Percentiles rank a stretch among this genome's conserved stretches.
phyloP scores from a whole-genome alignment of 108 stramenopile species.

The Parmales sp. region DNA sequence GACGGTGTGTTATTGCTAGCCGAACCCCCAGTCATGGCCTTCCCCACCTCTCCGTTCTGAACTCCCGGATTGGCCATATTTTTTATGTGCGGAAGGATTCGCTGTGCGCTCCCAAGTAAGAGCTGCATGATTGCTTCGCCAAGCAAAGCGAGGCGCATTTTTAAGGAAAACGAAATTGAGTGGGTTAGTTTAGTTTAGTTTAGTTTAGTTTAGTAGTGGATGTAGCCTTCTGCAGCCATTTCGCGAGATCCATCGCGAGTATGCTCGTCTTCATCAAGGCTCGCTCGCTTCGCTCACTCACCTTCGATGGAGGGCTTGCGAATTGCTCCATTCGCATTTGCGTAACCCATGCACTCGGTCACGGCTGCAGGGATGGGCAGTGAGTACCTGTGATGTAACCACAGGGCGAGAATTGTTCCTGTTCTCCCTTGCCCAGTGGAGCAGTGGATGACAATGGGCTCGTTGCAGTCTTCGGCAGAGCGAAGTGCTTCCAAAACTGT shows the following conservation, averaged over 20 bases:
- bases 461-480: constrained; percentile 1
- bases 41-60: not conserved
- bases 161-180: no score
- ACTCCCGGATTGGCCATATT: not conserved
- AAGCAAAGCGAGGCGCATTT: no score
- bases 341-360: constrained; percentile 3
- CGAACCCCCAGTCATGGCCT: not conserved
- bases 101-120: not conserved
- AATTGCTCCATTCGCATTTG: not conserved
- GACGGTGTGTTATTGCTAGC: not conserved
- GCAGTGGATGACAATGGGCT: constrained; percentile 3
- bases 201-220: no score
- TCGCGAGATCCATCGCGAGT: no score
- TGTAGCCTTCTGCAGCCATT: no score
- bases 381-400: not conserved
- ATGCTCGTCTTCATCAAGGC: no score
- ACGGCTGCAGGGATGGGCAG: constrained; percentile 7
- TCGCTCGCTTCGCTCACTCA: no score
- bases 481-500: not conserved
- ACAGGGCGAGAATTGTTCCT: not conserved
- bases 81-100: not conserved
- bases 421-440: constrained; percentile 3
- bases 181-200: no score
- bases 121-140: constrained; percentile 7
- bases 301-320: constrained; percentile 9